Evolutionary conservation across 768 basidiomycete species (phyloP).

Genomic region (Saitozyma sp.): DNA sequence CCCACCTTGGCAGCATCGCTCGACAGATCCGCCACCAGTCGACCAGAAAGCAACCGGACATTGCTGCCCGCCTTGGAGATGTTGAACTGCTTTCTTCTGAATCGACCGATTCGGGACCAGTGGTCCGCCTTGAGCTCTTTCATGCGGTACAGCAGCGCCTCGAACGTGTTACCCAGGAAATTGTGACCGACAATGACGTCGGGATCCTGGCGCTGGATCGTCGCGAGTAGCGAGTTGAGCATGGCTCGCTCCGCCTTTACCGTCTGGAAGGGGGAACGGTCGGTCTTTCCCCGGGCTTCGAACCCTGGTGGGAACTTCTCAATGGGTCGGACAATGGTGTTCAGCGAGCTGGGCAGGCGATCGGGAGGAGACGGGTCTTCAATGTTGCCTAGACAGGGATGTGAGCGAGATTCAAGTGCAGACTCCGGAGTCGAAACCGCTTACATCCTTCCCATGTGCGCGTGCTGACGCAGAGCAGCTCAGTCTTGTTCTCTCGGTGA

Average conservation of each 20-base stretch:
- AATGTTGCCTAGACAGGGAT: slow-evolving; percentile 64
- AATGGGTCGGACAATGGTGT: slow-evolving; percentile 86
- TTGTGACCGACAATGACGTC: slow-evolving; percentile 95
- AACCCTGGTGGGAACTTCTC: slow-evolving; percentile 83
- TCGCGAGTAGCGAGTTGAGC: slow-evolving; percentile 77
- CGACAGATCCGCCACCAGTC: slow-evolving; percentile 86
- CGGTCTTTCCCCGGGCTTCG: slow-evolving; percentile 67
- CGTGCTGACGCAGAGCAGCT: slow-evolving; percentile 80
- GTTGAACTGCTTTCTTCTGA: slow-evolving; percentile 68
- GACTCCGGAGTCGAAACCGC: slow-evolving; percentile 26
- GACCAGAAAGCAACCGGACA: slow-evolving; percentile 75
- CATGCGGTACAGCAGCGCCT: slow-evolving; percentile 88
- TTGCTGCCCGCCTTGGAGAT: slow-evolving; percentile 64
- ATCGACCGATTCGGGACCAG: slow-evolving; percentile 90
- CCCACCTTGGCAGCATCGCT: slow-evolving; percentile 90
- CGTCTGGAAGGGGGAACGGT: slow-evolving; percentile 65
- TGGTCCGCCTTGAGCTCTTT: slow-evolving; percentile 85
- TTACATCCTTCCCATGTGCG: slow-evolving; percentile 77
- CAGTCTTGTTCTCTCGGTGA: slow-evolving; percentile 88
- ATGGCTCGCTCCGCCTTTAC: slow-evolving; percentile 81
- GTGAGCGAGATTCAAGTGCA: neutral
- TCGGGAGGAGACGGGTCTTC: slow-evolving; percentile 93
- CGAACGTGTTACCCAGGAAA: slow-evolving; percentile 83
- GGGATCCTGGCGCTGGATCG: slow-evolving; percentile 82
- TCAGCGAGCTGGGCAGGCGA: slow-evolving; percentile 73